Evolutionary conservation across 2,329 filamentous ascomycete genomes (phyloP).

Genomic region (Hymenoscyphus fructigenus): DNA sequence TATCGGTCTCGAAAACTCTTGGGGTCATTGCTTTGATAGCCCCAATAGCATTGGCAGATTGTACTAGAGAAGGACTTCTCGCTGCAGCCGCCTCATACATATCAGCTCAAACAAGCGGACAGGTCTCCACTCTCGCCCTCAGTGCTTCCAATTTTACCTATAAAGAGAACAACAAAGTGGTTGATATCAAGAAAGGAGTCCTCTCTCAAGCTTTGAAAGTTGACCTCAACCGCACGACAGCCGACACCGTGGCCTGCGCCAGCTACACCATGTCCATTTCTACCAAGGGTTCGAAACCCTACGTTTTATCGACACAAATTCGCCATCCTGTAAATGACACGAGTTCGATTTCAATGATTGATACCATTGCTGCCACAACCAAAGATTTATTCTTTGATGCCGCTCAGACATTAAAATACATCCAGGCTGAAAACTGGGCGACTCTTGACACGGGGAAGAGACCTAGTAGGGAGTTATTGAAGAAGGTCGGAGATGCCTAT

Average conservation of each 20-base stretch:
- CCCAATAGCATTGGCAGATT: slow-evolving; percentile 4
- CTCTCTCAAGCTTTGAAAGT: slow-evolving; percentile 11
- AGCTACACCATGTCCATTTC: slow-evolving; percentile 20
- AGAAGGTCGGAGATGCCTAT: slow-evolving; percentile 18
- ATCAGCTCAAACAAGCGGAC: slow-evolving; percentile 12
- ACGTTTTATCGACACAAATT: slow-evolving; percentile 20
- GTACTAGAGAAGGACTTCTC: slow-evolving; percentile 16
- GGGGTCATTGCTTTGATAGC: neutral
- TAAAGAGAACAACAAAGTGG: slow-evolving; percentile 19
- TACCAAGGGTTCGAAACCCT: slow-evolving; percentile 13
- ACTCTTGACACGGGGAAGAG: neutral
- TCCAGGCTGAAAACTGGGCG: slow-evolving; percentile 16
- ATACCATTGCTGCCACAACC: slow-evolving; percentile 21
- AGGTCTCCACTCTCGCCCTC: slow-evolving; percentile 7
- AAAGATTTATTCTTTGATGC: slow-evolving; percentile 19
- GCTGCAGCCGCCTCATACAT: slow-evolving; percentile 12
- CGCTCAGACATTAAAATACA: slow-evolving; percentile 12
- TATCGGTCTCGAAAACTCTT: neutral
- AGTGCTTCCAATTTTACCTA: slow-evolving; percentile 13
- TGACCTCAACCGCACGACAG: slow-evolving; percentile 15
- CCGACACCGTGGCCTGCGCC: slow-evolving; percentile 17
- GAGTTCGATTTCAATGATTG: slow-evolving; percentile 16
- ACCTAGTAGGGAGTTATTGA: slow-evolving; percentile 2
- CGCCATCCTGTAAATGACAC: slow-evolving; percentile 14
- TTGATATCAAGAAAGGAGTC: slow-evolving; percentile 10